phyloP scores from a whole-genome alignment of 139 green algal species.

The Auxenochlorella pyrenoidosa region DNA sequence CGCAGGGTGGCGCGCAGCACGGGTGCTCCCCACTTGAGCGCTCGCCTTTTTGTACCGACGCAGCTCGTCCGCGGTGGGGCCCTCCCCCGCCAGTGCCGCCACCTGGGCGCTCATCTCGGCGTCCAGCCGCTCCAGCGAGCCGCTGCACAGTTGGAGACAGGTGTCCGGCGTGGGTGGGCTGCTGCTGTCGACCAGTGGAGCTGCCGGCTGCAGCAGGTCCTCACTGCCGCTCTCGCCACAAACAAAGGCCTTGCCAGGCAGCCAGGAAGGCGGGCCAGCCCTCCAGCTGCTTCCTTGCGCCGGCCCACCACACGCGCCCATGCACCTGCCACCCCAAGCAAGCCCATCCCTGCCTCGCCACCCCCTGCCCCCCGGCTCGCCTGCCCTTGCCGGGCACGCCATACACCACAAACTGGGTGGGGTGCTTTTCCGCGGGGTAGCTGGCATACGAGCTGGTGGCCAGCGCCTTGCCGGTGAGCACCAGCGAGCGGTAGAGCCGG shows the following conservation, averaged over 20 bases:
- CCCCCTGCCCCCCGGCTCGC: background rate
- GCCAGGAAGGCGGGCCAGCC: too few species aligned
- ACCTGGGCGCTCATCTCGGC: slow-evolving; percentile 47
- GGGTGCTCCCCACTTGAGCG: background rate
- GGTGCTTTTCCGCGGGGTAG: slow-evolving; percentile 74
- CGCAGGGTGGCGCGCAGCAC: background rate
- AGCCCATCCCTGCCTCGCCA: background rate
- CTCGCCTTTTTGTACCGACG: slow-evolving; percentile 48
- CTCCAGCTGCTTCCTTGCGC: too few species aligned
- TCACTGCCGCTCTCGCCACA: too few species aligned
- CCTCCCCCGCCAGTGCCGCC: slow-evolving; percentile 47
- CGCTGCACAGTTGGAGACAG: background rate
- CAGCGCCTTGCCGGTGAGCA: slow-evolving; percentile 61
- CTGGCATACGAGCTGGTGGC: slow-evolving; percentile 42
- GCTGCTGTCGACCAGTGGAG: too few species aligned
- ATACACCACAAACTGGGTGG: slow-evolving; percentile 54
- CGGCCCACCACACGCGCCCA: too few species aligned
- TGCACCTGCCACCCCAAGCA: background rate
- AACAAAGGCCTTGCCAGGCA: too few species aligned
- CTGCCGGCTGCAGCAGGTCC: too few species aligned
- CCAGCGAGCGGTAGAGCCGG: slow-evolving; percentile 67
- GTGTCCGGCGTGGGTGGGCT: background rate
- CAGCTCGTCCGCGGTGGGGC: slow-evolving; percentile 59
- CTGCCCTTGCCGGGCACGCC: slow-evolving; percentile 45
- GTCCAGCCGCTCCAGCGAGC: slow-evolving; percentile 45